Percentiles rank a stretch among this genome's conserved stretches.
Evolutionary conservation across 179 eudicot species (phyloP).

Genomic region (Monotropa hypopitys): DNA sequence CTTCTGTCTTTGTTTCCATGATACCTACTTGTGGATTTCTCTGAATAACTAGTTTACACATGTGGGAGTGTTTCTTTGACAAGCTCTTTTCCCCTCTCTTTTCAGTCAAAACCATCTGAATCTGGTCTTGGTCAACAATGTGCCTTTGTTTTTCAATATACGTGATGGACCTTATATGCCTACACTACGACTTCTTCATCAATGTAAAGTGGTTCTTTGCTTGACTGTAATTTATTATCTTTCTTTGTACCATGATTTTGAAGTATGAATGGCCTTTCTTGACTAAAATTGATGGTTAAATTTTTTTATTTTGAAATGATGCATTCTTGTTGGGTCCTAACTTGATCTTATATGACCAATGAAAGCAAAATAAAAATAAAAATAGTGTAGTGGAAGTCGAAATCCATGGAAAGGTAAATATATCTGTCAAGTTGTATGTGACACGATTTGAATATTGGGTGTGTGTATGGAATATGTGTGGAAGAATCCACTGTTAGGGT

Average conservation of each 20-base stretch:
- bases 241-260: not conserved
- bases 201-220: constrained; percentile 38
- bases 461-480: not conserved
- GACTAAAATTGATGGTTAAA: not conserved
- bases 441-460: not conserved
- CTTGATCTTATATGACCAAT: not conserved
- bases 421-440: not conserved
- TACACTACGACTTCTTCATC: constrained; percentile 89
- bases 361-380: not conserved
- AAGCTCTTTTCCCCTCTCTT: not conserved
- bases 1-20: not conserved
- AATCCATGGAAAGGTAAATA: not conserved
- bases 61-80: constrained; percentile 2
- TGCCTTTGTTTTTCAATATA: constrained; percentile 81
- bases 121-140: constrained; percentile 82
- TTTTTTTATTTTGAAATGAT: not conserved
- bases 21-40: not conserved
- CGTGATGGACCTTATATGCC: constrained; percentile 99
- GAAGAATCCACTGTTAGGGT: not conserved
- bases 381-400: not conserved
- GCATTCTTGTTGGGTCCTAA: not conserved
- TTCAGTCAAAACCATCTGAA: constrained; percentile 91
- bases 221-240: not conserved
- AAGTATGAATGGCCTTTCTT: not conserved
- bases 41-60: not conserved